phyloP scores from a whole-genome alignment of 345 rosid genomes.

The Syzygium grande region DNA sequence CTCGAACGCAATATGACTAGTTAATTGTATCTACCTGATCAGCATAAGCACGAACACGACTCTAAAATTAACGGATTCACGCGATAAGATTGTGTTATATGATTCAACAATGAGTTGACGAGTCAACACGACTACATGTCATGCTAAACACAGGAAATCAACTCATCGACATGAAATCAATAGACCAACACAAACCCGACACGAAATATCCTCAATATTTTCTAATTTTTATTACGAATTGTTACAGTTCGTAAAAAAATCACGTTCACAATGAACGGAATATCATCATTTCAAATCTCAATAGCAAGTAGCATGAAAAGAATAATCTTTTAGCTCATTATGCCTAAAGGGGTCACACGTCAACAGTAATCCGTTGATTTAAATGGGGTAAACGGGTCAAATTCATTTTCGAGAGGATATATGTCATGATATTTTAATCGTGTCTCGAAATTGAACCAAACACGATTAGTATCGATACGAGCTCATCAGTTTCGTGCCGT shows the following conservation, averaged over 20 bases:
- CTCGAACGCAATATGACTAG: rapidly evolving
- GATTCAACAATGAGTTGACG: too few species aligned
- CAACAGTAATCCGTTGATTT: rapidly evolving
- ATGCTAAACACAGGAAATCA: neutral
- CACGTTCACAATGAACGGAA: neutral
- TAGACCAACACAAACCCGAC: too few species aligned
- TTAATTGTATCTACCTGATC: neutral
- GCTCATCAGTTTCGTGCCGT: too few species aligned
- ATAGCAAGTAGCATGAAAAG: neutral
- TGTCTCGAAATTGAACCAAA: rapidly evolving
- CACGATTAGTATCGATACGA: neutral
- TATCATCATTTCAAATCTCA: neutral
- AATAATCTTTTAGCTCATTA: rapidly evolving
- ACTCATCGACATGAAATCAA: neutral
- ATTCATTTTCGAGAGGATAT: rapidly evolving
- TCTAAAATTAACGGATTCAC: too few species aligned
- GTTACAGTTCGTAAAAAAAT: neutral
- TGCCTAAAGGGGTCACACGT: neutral
- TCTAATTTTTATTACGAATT: neutral
- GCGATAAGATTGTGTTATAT: neutral
- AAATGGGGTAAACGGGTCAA: rapidly evolving
- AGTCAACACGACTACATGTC: neutral
- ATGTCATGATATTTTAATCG: neutral
- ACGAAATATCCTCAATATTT: neutral
- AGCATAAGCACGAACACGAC: neutral